Conservation (phyloP, 2,329 filamentous ascomycete species). For the Onygena corvina region DNA sequence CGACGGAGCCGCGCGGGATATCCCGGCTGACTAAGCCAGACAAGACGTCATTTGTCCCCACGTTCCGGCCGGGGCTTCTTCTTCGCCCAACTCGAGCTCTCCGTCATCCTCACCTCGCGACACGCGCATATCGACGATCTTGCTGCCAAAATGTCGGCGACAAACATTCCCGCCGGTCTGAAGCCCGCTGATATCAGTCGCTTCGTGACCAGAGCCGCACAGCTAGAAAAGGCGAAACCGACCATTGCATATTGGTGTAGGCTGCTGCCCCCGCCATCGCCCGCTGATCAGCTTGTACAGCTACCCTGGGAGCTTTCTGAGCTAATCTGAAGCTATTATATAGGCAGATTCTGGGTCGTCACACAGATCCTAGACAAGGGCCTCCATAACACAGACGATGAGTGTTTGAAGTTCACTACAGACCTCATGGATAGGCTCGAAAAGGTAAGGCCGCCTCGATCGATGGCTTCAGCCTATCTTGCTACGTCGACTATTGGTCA, state of each 20-base stretch:
- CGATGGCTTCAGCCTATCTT: background rate
- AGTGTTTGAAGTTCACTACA: slow-evolving; percentile 69
- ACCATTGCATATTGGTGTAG: slow-evolving; percentile 91
- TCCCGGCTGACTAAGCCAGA: background rate
- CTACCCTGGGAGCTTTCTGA: background rate
- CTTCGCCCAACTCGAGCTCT: background rate
- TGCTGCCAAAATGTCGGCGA: slow-evolving; percentile 53
- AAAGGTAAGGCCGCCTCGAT: slow-evolving; percentile 38
- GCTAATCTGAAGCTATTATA: background rate
- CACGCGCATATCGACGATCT: background rate
- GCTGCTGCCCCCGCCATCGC: slow-evolving; percentile 27
- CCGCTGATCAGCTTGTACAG: background rate
- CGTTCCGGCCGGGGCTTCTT: background rate
- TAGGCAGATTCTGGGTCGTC: slow-evolving; percentile 83
- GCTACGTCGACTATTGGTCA: too few species aligned
- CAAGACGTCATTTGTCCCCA: slow-evolving; percentile 4
- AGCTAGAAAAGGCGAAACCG: slow-evolving; percentile 74
- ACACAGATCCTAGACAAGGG: slow-evolving; percentile 76
- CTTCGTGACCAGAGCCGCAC: slow-evolving; percentile 69
- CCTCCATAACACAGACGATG: slow-evolving; percentile 66
- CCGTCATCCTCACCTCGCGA: slow-evolving; percentile 7
- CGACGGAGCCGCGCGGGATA: background rate
- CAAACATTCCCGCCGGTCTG: slow-evolving; percentile 57
- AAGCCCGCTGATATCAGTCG: slow-evolving; percentile 71
- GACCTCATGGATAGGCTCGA: slow-evolving; percentile 86